A percentile compares a stretch with the other conserved stretches of the same genome.
These are phyloP conservation scores for Didymella pinodella DNA, from an alignment of 2,329 filamentous ascomycete genomes.

Conservation along the genomic window DNA sequence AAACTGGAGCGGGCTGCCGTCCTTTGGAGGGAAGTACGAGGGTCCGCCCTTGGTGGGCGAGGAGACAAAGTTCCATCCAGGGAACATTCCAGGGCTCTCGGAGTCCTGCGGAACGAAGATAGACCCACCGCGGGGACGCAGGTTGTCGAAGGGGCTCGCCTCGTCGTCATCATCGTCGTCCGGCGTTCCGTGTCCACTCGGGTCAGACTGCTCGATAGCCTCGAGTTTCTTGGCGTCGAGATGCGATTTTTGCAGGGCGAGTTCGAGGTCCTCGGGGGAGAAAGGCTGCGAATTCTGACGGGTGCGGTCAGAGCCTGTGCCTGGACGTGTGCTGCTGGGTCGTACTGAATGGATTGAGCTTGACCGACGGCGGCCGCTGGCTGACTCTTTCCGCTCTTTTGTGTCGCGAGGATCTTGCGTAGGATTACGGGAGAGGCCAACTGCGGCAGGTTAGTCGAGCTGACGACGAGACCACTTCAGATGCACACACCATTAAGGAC, in stretches of 20 bases:
- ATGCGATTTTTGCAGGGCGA: conserved; percentile 54
- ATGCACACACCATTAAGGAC: conserved; percentile 55
- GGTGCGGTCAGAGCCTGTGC: conserved; percentile 37
- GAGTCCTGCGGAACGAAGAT: conserved; percentile 38
- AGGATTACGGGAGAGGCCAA: conserved; percentile 47
- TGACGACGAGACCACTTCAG: conserved; percentile 1
- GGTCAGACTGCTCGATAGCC: conserved; percentile 37
- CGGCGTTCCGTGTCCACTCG: conserved; percentile 33
- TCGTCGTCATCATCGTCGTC: conserved; percentile 28
- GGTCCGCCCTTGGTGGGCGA: conserved; percentile 19
- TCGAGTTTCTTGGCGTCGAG: conserved; percentile 42
- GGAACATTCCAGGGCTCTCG: conserved; percentile 30
- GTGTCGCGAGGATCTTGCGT: conserved; percentile 44
- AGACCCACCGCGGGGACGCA: conserved; percentile 37
- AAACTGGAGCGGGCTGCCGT: conserved; percentile 26
- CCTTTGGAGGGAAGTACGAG: conserved; percentile 28
- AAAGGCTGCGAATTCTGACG: conserved; percentile 50
- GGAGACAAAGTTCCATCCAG: conserved; percentile 19
- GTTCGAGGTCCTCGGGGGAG: conserved; percentile 55
- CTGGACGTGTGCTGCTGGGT: conserved; percentile 33
- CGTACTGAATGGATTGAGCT: conserved; percentile 36
- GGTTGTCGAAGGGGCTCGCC: conserved; percentile 28
- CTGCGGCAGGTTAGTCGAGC: conserved; percentile 35
- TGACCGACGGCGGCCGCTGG: conserved; percentile 40
- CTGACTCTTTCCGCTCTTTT: conserved; percentile 33